Conservation (phyloP, 2,329 filamentous ascomycete species). For the Neophaeococcomyces aloes region DNA sequence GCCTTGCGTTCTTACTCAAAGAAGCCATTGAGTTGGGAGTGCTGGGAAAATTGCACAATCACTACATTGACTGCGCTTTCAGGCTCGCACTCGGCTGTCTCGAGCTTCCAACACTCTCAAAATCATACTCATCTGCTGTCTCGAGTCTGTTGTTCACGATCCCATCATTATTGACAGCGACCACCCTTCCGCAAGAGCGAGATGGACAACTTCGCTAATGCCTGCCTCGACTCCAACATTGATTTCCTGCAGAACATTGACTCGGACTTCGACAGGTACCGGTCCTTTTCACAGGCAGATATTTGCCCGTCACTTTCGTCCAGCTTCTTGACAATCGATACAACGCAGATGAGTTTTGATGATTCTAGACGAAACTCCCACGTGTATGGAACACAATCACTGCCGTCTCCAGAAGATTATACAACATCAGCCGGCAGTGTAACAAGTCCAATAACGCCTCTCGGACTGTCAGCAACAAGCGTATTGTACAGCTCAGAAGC, state of each 20-base stretch:
- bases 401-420: slow-evolving; percentile 13
- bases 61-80: neutral
- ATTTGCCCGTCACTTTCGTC: slow-evolving; percentile 16
- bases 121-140: neutral
- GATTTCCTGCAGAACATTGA: slow-evolving; percentile 10
- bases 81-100: neutral
- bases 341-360: slow-evolving; percentile 9
- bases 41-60: slow-evolving; percentile 3
- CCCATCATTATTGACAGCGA: slow-evolving; percentile 3
- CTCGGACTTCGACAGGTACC: slow-evolving; percentile 11
- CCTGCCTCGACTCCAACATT: neutral
- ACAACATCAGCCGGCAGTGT: slow-evolving; percentile 14
- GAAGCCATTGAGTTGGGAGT: slow-evolving; percentile 9
- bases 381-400: slow-evolving; percentile 13
- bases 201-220: slow-evolving; percentile 12
- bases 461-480: slow-evolving; percentile 9
- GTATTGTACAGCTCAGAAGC: slow-evolving; percentile 6
- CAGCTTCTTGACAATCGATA: slow-evolving; percentile 17
- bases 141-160: neutral
- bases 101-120: neutral
- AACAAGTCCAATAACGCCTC: slow-evolving; percentile 15
- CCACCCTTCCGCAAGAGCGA: slow-evolving; percentile 2
- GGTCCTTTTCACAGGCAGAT: slow-evolving; percentile 11
- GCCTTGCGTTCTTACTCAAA: slow-evolving; percentile 18
- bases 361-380: slow-evolving; percentile 11